A percentile compares a stretch with the other conserved stretches of the same genome.
Conservation (phyloP, 2,329 filamentous ascomycete species). For the Chaetomium globosum region DNA sequence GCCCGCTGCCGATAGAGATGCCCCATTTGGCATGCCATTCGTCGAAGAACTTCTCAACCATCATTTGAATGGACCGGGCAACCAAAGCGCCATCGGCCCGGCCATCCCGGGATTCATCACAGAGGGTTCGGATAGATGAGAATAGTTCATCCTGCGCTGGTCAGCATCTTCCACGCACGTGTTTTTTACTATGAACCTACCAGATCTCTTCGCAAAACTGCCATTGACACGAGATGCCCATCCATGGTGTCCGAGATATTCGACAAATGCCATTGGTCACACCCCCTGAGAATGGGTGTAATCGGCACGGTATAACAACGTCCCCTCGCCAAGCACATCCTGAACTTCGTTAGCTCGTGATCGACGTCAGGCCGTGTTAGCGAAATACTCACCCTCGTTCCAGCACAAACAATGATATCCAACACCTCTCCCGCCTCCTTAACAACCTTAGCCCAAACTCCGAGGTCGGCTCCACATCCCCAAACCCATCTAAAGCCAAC, state of each 20-base stretch:
- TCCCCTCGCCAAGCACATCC: conserved; percentile 70
- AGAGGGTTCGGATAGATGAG: conserved; percentile 59
- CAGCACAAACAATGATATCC: conserved; percentile 72
- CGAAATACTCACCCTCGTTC: conserved; percentile 60
- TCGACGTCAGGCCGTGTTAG: too few relatives aligned
- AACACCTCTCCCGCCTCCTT: conserved; percentile 67
- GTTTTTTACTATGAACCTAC: conserved; percentile 44
- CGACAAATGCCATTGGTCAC: conserved; percentile 69
- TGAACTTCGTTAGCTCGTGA: conserved; percentile 32
- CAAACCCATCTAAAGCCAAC: conserved; percentile 68
- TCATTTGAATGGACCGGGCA: conserved; percentile 60
- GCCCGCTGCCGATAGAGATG: conserved; percentile 56
- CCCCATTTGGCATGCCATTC: conserved; percentile 67
- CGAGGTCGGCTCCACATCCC: conserved; percentile 62
- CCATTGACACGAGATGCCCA: conserved; percentile 71
- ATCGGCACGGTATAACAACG: conserved; percentile 69
- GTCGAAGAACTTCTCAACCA: conserved; percentile 67
- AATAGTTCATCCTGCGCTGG: conserved; percentile 56
- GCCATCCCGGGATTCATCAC: conserved; percentile 57
- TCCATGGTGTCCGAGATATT: conserved; percentile 67
- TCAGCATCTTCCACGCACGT: conserved; percentile 19
- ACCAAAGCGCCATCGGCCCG: conserved; percentile 56
- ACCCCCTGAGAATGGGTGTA: conserved; percentile 66
- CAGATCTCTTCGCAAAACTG: conserved; percentile 67
- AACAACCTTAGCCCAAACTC: conserved; percentile 63